Base-by-base conservation (phyloP, 441 rosid species). In the Populus trichocarpa region DNA sequence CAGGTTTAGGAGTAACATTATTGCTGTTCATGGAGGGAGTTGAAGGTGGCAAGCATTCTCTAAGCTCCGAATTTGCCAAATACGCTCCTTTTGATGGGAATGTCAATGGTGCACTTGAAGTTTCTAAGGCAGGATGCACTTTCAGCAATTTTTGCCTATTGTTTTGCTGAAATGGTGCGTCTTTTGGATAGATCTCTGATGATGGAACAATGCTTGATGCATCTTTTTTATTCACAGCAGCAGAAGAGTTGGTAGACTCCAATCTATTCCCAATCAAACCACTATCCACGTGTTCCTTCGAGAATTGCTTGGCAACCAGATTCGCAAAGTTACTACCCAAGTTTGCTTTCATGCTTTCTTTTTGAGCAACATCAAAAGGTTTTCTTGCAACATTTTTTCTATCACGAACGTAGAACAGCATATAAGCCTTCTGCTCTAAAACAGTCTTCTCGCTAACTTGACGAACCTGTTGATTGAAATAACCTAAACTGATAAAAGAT, bases 351-450 rank as follows among this genome's bases (percentile, higher is more conserved):
- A 75, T 28, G 68, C 75, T 85, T 79, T 88, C 94, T 79, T 87
- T 91, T 73, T 46, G 80, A 67, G 78, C 83, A 80, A 78, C 67
- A 59, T 86, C 83, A 70, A 73, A 78, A 32, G 86, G 77, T 81
- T 84, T 93, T 82, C 86, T 91, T 4, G 85, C 81, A 78, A 81
- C 79, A 84, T 85, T 84, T 82, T 78, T 90, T 87, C 92, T 84
- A 79, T 93, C 97, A 70, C 94, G 97, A 70, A 96, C 98, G 89
- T 96, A 96, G 83, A 96, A 96, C 78, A 96, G 67, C 99, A 96
- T 96, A 83, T 94, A 96, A 63, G 99, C 99, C 87, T 96, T 94
- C 86, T 96, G 98, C 20, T 92, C 86, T 69, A 94, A 83, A 78
- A 96, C 98, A 42, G 86, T 81, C 76, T 85, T 92, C 88, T 96